phyloP scores from a whole-genome alignment of 179 eudicot genomes.

The Beta macrorhiza region DNA sequence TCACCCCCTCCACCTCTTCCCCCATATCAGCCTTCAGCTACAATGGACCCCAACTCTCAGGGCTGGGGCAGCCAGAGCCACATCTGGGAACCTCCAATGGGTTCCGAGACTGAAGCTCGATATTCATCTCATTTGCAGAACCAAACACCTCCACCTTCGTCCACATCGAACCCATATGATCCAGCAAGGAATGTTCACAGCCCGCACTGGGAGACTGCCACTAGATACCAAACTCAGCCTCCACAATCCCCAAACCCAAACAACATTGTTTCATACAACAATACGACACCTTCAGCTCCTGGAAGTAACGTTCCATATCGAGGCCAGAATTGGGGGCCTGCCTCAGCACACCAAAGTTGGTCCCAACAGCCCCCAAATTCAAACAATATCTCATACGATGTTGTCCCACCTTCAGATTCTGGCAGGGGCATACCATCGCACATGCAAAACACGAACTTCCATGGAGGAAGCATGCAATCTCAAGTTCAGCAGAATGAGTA shows the following conservation, averaged over 20 bases:
- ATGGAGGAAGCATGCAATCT: constrained; percentile 9
- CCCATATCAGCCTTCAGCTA: constrained; percentile 1
- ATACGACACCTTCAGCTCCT: constrained; percentile 3
- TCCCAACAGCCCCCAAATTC: background rate
- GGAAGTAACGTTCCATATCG: background rate
- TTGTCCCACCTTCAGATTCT: background rate
- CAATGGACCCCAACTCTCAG: background rate
- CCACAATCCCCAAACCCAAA: background rate
- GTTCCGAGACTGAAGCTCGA: background rate
- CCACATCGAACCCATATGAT: background rate
- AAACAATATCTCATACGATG: background rate
- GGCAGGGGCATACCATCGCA: constrained; percentile 2
- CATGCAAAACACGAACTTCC: background rate
- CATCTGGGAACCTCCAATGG: constrained; percentile 8
- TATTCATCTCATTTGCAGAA: constrained; percentile 25
- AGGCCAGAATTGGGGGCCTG: constrained; percentile 12
- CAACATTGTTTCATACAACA: background rate
- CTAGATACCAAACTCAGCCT: constrained; percentile 11
- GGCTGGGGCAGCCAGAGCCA: constrained; percentile 20
- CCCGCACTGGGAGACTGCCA: background rate
- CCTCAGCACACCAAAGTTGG: constrained; percentile 6
- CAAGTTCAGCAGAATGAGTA: constrained; percentile 6
- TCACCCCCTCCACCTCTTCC: constrained; percentile 7
- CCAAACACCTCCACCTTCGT: constrained; percentile 17
- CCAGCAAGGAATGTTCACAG: constrained; percentile 1